Evolutionary conservation across 2,329 filamentous ascomycete genomes (phyloP), one percentile per base, ranked within the genome.

Genomic region (Pseudocercospora musae): DNA sequence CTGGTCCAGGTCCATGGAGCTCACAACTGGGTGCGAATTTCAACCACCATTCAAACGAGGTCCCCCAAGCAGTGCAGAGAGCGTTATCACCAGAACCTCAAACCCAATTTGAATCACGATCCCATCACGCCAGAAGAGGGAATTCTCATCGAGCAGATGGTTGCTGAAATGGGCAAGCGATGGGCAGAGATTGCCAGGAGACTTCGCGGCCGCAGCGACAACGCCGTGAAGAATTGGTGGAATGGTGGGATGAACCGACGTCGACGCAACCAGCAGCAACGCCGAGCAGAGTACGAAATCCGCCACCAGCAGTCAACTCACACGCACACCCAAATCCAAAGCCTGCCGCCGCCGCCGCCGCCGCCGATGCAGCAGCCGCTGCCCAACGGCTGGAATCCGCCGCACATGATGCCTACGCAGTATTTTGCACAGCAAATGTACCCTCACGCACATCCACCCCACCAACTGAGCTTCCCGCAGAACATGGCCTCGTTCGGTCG

Each of bases 151-250:
- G 88, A 94, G 78, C 82, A 84, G 62, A 84, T 95, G 75, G 93
- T 97, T 15, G 77, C 79, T 10, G 85, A 89, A 70, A 87, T 91
- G 80, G 92, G 92, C 65, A 94, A 92, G 80, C 87, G 90, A 60
- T 97, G 93, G 93, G 93, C 93, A 2, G 92, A 97, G 74, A 97
- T 97, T 73, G 91, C 93, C 49, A 85, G 93, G 68, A 83, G 87
- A 50, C 83, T 97, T 20, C 84, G 89, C 59, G 92, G 92, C 67
- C 89, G 93, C 72, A 96, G 92, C 76, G 93, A 97, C 80, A 97
- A 97, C 73, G 90, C 91, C 27, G 91, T 97, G 66, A 97, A 97
- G 85, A 97, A 97, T 77, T 97, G 92, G 92, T 96, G 91, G 91
- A 96, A 96, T 74, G 92, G 93, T 55, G 91, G 89, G 74, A 90